Evolutionary conservation across 177 flowering plant genomes (phyloP), one percentile per base, ranked within the genome.

Genomic region (Vitis hybrid): DNA sequence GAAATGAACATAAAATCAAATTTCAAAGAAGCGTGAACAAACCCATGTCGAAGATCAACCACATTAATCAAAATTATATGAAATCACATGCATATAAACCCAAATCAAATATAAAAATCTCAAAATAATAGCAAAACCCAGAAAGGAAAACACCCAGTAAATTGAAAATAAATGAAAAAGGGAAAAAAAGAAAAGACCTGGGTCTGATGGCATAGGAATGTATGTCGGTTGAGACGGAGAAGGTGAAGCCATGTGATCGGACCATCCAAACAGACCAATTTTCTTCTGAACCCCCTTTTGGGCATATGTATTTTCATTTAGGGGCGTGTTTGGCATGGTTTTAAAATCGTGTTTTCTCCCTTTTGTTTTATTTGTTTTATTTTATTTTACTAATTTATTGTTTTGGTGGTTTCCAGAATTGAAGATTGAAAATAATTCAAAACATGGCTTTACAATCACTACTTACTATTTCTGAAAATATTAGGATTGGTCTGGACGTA

Each of bases 171-270:
- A 58, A 16, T 9, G 11, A 14, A 24, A 30, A n/a, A 8, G 4
- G 11, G 30, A 59, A n/a, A 19, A 35, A 10, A n/a, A 51, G 8
- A 3, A 21, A 2, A 49, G 15, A 85, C 85, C 87, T 16, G 87
- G 73, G 68, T 80, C 78, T 2, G 84, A 71, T 64, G 81, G 76
- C 35, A 81, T 65, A 66, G 88, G 82, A 74, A 79, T 57, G 62
- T 67, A 32, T 1, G 82, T 75, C 55, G 60, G 81, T 54, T 74
- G 76, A 48, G 78, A 46, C 51, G 83, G 51, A 57, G 78, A 49
- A 55, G 70, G 24, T 6, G 79, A 70, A 14, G 85, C 85, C 89
- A 86, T 86, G 60, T 52, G 70, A 77, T 68, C 70, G 68, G 68
- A 72, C 72, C 80, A 70, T 67, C 71, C 72, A 66, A 57, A 49